Evolutionary conservation across 2,329 filamentous ascomycete species (phyloP).

Genomic region (Diaporthe humulicola): DNA sequence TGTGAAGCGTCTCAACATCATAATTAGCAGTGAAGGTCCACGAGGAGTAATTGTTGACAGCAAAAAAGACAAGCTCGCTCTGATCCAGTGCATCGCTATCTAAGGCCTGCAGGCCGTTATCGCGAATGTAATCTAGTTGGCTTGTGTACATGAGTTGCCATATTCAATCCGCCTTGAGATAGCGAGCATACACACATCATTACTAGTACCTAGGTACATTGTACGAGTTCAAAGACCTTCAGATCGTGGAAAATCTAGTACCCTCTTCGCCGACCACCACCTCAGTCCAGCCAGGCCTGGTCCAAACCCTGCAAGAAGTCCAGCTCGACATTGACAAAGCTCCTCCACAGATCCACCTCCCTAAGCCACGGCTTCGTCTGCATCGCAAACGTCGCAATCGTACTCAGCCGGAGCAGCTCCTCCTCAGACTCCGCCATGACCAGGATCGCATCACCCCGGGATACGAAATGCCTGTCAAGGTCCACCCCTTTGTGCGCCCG

Average conservation of each 20-base stretch:
- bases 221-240: neutral
- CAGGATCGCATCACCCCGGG: slow-evolving; percentile 58
- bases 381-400: slow-evolving; percentile 58
- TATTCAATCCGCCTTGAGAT: no score
- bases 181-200: no score
- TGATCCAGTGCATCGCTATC: no score
- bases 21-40: no score
- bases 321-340: slow-evolving; percentile 61
- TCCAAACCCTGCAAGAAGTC: slow-evolving; percentile 58
- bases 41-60: no score
- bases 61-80: no score
- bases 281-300: slow-evolving; percentile 52
- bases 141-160: no score
- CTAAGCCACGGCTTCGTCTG: slow-evolving; percentile 62
- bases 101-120: no score
- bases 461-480: slow-evolving; percentile 53
- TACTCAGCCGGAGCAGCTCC: slow-evolving; percentile 55
- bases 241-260: neutral
- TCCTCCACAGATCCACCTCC: slow-evolving; percentile 66
- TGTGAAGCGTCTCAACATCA: no score
- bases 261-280: no score
- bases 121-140: no score
- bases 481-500: slow-evolving; percentile 36
- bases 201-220: neutral
- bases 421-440: slow-evolving; percentile 59